These are phyloP conservation scores for Euphrasia arctica DNA, from an alignment of 305 asterid genomes.

Conservation along the genomic window DNA sequence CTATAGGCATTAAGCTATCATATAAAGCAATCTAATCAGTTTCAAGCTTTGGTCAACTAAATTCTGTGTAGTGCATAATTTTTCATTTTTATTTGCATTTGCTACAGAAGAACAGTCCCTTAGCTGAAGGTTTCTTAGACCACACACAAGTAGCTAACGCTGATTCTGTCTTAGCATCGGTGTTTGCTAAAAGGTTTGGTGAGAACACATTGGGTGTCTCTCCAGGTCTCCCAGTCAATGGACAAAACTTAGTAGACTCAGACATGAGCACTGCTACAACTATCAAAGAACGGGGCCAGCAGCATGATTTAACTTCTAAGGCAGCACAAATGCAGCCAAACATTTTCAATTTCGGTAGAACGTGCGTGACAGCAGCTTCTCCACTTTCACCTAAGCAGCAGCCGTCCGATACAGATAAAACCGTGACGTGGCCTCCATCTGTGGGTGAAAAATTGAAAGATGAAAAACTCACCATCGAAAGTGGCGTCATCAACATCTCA, in stretches of 20 bases:
- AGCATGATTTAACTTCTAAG: constrained; percentile 41
- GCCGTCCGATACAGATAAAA: constrained; percentile 41
- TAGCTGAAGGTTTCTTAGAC: constrained; percentile 55
- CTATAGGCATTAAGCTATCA: not conserved
- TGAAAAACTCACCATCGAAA: constrained; percentile 51
- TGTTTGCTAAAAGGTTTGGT: constrained; percentile 51
- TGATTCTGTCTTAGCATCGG: constrained; percentile 44
- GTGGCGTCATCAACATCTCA: constrained; percentile 82
- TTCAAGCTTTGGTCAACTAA: not conserved
- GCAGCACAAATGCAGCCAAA: constrained; percentile 40
- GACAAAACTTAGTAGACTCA: constrained; percentile 59
- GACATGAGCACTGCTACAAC: constrained; percentile 48
- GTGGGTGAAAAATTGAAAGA: constrained; percentile 39
- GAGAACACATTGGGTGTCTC: constrained; percentile 44
- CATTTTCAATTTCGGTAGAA: constrained; percentile 40
- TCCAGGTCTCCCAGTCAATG: constrained; percentile 46
- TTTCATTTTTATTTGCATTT: constrained; percentile 11
- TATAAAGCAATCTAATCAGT: not conserved
- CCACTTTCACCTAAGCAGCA: constrained; percentile 46
- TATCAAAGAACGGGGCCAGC: constrained; percentile 47
- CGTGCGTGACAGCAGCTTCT: constrained; percentile 37
- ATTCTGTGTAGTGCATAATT: not conserved
- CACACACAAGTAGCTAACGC: constrained; percentile 44
- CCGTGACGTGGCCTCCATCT: constrained; percentile 42
- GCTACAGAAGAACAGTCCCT: constrained; percentile 52